Evolutionary conservation across 2,329 filamentous ascomycete genomes (phyloP).

Genomic region (Aureobasidium sp.): DNA sequence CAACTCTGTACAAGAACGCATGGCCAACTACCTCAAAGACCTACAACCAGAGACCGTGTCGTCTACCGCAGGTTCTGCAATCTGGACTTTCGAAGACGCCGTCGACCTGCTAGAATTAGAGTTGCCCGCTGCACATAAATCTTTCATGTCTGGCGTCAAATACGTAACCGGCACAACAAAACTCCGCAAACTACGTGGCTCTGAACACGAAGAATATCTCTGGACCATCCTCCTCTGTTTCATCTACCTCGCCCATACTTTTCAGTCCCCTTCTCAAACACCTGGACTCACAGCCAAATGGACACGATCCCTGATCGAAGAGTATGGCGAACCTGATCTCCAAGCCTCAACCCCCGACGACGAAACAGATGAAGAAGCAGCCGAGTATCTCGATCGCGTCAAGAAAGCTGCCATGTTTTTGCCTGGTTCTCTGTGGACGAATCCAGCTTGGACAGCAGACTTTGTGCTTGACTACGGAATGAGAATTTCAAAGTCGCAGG

Average conservation of each 20-base stretch:
- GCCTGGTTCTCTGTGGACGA: slow-evolving; percentile 18
- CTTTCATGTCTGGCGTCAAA: slow-evolving; percentile 25
- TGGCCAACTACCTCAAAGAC: slow-evolving; percentile 18
- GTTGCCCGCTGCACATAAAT: slow-evolving; percentile 13
- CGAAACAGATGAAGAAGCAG: slow-evolving; percentile 17
- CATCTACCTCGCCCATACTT: not conserved
- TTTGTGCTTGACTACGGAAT: slow-evolving; percentile 24
- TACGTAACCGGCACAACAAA: slow-evolving; percentile 23
- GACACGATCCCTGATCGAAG: slow-evolving; percentile 14
- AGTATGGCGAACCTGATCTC: slow-evolving; percentile 16
- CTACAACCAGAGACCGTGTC: not conserved
- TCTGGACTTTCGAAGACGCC: slow-evolving; percentile 24
- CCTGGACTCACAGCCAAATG: not conserved
- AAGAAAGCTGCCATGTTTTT: slow-evolving; percentile 12
- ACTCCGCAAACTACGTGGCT: slow-evolving; percentile 21
- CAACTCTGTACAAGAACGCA: slow-evolving; percentile 19
- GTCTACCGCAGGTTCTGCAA: not conserved
- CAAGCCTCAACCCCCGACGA: slow-evolving; percentile 13
- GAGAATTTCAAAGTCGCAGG: slow-evolving; percentile 22
- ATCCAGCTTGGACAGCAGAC: slow-evolving; percentile 20
- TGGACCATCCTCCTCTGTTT: slow-evolving; percentile 27
- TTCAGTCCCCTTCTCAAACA: not conserved
- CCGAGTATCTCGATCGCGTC: slow-evolving; percentile 13
- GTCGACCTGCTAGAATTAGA: slow-evolving; percentile 44
- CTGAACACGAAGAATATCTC: slow-evolving; percentile 29